phyloP scores from a whole-genome alignment of 2,329 filamentous ascomycete genomes.

The Blastomyces emzantsi region DNA sequence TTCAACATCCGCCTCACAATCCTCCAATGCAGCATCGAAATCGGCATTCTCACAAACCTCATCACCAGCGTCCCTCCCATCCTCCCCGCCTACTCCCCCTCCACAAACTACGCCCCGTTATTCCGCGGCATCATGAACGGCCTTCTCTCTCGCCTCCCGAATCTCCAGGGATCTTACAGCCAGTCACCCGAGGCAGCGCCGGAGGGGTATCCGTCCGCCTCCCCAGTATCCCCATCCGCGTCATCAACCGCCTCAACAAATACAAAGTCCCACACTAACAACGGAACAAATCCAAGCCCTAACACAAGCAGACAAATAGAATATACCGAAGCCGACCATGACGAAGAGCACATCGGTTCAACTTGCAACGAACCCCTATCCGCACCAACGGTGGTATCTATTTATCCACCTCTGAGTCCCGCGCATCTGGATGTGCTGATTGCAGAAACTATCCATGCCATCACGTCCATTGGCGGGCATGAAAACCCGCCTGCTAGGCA shows the following conservation, averaged over 20 bases:
- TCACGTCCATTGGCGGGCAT: slow-evolving; percentile 87
- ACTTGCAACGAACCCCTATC: slow-evolving; percentile 25
- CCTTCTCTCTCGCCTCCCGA: slow-evolving; percentile 66
- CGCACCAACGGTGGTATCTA: slow-evolving; percentile 46
- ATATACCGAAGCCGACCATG: slow-evolving; percentile 3
- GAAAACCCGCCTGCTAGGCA: slow-evolving; percentile 92
- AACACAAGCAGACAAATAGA: background rate
- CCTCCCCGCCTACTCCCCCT: slow-evolving; percentile 54
- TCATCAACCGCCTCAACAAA: slow-evolving; percentile 3
- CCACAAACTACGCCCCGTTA: slow-evolving; percentile 65
- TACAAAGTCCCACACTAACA: background rate
- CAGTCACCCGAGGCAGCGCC: slow-evolving; percentile 15
- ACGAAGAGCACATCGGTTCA: slow-evolving; percentile 2
- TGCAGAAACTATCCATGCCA: slow-evolving; percentile 79
- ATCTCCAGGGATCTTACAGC: slow-evolving; percentile 41
- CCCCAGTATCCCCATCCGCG: slow-evolving; percentile 12
- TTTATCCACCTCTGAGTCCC: slow-evolving; percentile 65
- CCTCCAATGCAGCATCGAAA: slow-evolving; percentile 90
- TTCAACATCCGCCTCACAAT: slow-evolving; percentile 97
- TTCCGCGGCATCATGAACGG: slow-evolving; percentile 74
- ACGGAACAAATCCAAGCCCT: background rate
- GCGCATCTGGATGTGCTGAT: slow-evolving; percentile 65
- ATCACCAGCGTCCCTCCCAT: slow-evolving; percentile 77
- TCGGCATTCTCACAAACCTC: slow-evolving; percentile 75
- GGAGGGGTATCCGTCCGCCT: slow-evolving; percentile 11